Conservation (phyloP, 306 rosid species). For the Vigna reflexopilosa region DNA sequence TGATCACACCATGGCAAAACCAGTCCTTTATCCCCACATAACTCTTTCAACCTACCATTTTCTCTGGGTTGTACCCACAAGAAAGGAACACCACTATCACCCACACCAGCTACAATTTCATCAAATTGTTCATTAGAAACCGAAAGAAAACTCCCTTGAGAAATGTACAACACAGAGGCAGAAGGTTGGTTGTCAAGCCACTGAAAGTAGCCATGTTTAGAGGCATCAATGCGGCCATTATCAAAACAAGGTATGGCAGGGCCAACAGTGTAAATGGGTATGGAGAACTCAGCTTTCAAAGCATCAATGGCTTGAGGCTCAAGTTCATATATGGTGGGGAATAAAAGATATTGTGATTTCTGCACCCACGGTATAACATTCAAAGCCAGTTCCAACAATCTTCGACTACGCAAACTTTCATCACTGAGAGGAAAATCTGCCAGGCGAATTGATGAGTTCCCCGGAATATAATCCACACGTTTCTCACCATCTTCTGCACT, state of each 20-base stretch:
- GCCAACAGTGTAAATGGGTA: slow-evolving; percentile 56
- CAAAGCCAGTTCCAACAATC: background rate
- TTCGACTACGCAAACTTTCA: slow-evolving; percentile 1
- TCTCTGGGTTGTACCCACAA: slow-evolving; percentile 53
- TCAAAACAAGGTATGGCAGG: slow-evolving; percentile 48
- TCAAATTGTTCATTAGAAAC: slow-evolving; percentile 55
- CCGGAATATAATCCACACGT: slow-evolving; percentile 57
- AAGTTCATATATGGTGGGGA: slow-evolving; percentile 53
- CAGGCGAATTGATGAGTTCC: slow-evolving; percentile 48
- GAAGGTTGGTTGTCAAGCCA: slow-evolving; percentile 62
- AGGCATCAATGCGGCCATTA: background rate
- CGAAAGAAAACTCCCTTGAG: slow-evolving; percentile 66
- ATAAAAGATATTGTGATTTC: slow-evolving; percentile 52
- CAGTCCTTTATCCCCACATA: slow-evolving; percentile 57
- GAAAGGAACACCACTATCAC: slow-evolving; percentile 49
- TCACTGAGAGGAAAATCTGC: slow-evolving; percentile 44
- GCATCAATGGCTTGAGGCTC: slow-evolving; percentile 52
- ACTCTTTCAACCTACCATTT: slow-evolving; percentile 29
- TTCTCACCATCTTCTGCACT: slow-evolving; percentile 38
- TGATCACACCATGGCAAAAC: slow-evolving; percentile 70
- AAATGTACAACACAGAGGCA: slow-evolving; percentile 57
- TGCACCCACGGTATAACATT: slow-evolving; percentile 40
- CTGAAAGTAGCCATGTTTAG: slow-evolving; percentile 19
- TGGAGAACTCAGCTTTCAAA: slow-evolving; percentile 38
- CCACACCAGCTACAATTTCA: slow-evolving; percentile 52